Evolutionary conservation across 805 yeast genomes (phyloP).

Genomic region (Yueomyces sinensis): DNA sequence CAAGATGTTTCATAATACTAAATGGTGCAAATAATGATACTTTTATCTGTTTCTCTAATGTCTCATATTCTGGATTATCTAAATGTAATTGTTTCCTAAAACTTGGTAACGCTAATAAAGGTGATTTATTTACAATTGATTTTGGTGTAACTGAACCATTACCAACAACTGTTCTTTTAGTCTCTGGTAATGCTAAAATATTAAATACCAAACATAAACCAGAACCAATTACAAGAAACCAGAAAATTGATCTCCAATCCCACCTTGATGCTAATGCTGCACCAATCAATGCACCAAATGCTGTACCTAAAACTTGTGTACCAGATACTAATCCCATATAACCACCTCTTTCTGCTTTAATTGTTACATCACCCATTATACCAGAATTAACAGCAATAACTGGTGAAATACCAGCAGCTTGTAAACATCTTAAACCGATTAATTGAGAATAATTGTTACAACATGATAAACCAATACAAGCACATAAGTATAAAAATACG

Average conservation of each 20-base stretch:
- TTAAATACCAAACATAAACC: constrained; percentile 29
- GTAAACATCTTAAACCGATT: constrained; percentile 57
- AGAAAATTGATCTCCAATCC: constrained; percentile 69
- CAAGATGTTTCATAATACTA: constrained; percentile 29
- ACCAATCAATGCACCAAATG: constrained; percentile 65
- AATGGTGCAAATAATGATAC: constrained; percentile 28
- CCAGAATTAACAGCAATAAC: constrained; percentile 60
- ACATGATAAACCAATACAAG: constrained; percentile 55
- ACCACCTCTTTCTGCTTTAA: constrained; percentile 54
- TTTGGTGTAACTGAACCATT: constrained; percentile 54
- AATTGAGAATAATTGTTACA: constrained; percentile 45
- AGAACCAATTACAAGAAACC: constrained; percentile 59
- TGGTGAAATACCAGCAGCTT: constrained; percentile 68
- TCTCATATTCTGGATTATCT: constrained; percentile 21
- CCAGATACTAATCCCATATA: constrained; percentile 59
- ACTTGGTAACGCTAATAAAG: constrained; percentile 24
- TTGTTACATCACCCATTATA: constrained; percentile 60
- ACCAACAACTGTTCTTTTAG: constrained; percentile 58
- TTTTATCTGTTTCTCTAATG: constrained; percentile 14
- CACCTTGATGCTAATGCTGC: constrained; percentile 30
- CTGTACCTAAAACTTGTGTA: constrained; percentile 55
- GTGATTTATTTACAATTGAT: constrained; percentile 29
- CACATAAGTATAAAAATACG: constrained; percentile 39
- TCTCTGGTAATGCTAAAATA: constrained; percentile 51
- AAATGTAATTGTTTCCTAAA: constrained; percentile 15